Percentiles rank a stretch among this genome's conserved stretches.
phyloP scores from a whole-genome alignment of 2,329 filamentous ascomycete genomes.

The Westerdykella aurantiaca region DNA sequence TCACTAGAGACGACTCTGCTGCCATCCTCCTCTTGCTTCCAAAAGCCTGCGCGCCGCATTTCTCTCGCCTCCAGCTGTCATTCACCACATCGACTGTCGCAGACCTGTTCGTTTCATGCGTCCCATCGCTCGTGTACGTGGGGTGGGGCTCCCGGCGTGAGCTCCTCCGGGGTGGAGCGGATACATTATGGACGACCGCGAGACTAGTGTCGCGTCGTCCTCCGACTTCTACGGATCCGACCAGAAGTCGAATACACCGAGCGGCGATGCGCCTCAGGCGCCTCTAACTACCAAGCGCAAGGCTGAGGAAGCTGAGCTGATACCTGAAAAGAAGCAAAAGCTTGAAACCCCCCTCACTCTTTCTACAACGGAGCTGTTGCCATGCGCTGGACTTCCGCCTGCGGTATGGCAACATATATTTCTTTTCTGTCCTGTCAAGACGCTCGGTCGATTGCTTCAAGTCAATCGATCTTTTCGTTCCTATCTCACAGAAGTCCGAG shows the following conservation, averaged over 20 bases:
- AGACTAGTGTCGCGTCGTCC: slow-evolving; percentile 25
- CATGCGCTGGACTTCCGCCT: slow-evolving; percentile 46
- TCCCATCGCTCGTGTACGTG: slow-evolving; percentile 18
- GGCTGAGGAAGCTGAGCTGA: slow-evolving; percentile 19
- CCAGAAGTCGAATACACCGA: slow-evolving; percentile 13
- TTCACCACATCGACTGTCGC: no score
- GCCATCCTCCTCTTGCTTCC: no score
- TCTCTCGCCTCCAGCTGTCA: no score
- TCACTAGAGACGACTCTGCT: no score
- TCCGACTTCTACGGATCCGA: slow-evolving; percentile 34
- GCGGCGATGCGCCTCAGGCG: slow-evolving; percentile 10
- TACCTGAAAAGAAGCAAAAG: slow-evolving; percentile 31
- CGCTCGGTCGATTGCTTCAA: slow-evolving; percentile 59
- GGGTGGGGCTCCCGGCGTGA: slow-evolving; percentile 27
- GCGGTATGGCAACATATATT: slow-evolving; percentile 68
- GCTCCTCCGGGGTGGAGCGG: slow-evolving; percentile 13
- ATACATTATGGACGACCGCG: slow-evolving; percentile 5
- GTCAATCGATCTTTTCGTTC: slow-evolving; percentile 63
- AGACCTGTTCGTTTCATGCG: slow-evolving; percentile 15
- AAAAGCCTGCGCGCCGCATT: no score
- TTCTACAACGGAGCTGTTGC: slow-evolving; percentile 12
- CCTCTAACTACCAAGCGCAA: slow-evolving; percentile 31
- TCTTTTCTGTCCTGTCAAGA: slow-evolving; percentile 57
- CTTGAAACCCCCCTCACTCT: slow-evolving; percentile 13
- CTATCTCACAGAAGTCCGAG: slow-evolving; percentile 34